phyloP scores from a whole-genome alignment of 2,329 filamentous ascomycete genomes.

The Pyrenochaeta sp. region DNA sequence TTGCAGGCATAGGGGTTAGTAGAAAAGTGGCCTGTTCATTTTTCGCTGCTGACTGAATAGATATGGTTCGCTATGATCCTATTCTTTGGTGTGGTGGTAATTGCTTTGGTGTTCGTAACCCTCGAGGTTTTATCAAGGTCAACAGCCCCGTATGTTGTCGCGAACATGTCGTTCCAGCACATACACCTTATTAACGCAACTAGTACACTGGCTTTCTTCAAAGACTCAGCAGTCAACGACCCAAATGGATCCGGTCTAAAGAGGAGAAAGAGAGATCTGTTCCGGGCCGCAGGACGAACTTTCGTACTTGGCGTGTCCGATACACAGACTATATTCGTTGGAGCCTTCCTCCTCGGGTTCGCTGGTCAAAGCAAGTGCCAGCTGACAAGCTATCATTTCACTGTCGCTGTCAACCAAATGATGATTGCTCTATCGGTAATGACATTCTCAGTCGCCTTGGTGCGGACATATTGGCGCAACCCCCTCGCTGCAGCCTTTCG shows the following conservation, averaged over 20 bases:
- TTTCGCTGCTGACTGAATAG: not conserved
- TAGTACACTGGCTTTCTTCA: slow-evolving; percentile 4
- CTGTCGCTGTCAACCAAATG: slow-evolving; percentile 8
- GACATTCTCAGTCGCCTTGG: slow-evolving; percentile 7
- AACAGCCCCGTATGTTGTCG: not conserved
- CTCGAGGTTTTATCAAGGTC: not conserved
- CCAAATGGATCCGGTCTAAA: not conserved
- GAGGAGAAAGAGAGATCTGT: not conserved
- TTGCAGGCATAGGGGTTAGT: slow-evolving; percentile 3
- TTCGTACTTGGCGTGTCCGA: slow-evolving; percentile 7
- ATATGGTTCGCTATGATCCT: slow-evolving; percentile 10
- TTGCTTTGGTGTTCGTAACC: slow-evolving; percentile 6
- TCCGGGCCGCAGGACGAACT: slow-evolving; percentile 4
- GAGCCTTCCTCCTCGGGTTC: slow-evolving; percentile 5
- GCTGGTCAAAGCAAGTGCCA: slow-evolving; percentile 7
- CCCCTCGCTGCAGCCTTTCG: slow-evolving; percentile 3
- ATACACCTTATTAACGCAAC: not conserved
- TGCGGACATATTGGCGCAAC: slow-evolving; percentile 8
- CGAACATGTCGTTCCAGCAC: not conserved
- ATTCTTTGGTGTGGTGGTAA: slow-evolving; percentile 2
- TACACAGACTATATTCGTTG: slow-evolving; percentile 8
- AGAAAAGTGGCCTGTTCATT: not conserved
- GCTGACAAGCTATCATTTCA: slow-evolving; percentile 7
- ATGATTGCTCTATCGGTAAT: slow-evolving; percentile 7
- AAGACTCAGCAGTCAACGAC: slow-evolving; percentile 1